A percentile compares a stretch with the other conserved stretches of the same genome.
These are phyloP conservation scores for Diaporthe velutina DNA, from an alignment of 2,329 filamentous ascomycete genomes.

Conservation along the genomic window DNA sequence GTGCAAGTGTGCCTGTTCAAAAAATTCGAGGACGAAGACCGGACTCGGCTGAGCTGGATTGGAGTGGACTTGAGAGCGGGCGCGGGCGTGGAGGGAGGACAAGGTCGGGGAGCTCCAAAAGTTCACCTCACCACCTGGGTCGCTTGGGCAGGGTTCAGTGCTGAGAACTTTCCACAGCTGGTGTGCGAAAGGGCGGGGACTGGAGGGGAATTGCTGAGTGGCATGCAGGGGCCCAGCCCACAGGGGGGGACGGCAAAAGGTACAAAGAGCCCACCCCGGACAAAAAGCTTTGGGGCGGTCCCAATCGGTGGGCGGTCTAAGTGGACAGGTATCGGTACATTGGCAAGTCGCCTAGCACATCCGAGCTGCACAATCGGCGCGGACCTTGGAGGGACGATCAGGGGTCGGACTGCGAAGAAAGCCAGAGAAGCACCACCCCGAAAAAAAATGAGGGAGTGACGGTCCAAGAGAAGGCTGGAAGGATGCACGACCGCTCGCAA, in stretches of 20 bases:
- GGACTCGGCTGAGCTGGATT: constrained; percentile 30
- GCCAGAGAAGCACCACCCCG: not conserved
- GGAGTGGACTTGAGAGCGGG: constrained; percentile 32
- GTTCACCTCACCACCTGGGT: constrained; percentile 25
- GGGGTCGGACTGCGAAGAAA: constrained; percentile 30
- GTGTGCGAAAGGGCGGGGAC: constrained; percentile 23
- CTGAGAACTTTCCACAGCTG: constrained; percentile 28
- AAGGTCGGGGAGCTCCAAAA: constrained; percentile 39
- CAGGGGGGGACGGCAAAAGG: constrained; percentile 27
- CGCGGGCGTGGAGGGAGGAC: constrained; percentile 33
- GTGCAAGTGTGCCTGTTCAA: constrained; percentile 34
- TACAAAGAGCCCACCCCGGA: constrained; percentile 30
- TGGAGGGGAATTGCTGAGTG: constrained; percentile 39
- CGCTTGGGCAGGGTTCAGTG: constrained; percentile 22
- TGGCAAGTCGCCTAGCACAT: constrained; percentile 15
- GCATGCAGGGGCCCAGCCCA: constrained; percentile 30
- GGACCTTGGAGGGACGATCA: constrained; percentile 6
- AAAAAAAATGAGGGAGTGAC: not conserved
- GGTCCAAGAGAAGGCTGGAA: not conserved
- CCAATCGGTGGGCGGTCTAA: constrained; percentile 37
- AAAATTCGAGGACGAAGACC: constrained; percentile 40
- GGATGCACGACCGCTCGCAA: not conserved
- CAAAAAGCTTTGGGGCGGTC: constrained; percentile 38
- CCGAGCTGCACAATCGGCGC: constrained; percentile 6
- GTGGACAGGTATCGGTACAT: constrained; percentile 35